phyloP scores from a whole-genome alignment of 495 filamentous ascomycete genomes.

The Neurospora sp. region DNA sequence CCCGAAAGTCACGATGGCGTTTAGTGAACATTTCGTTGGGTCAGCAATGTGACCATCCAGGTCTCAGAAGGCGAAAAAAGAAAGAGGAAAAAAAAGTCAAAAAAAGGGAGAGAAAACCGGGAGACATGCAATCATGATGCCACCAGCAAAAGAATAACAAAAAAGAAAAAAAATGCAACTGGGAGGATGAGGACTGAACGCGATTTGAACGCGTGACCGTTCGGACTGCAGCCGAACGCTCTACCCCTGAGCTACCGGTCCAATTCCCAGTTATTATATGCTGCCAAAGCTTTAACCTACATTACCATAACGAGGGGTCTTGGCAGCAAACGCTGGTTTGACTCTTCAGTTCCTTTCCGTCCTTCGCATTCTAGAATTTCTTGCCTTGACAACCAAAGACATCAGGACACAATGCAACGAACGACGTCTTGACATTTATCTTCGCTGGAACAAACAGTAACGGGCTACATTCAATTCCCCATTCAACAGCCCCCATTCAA shows the following conservation, averaged over 20 bases:
- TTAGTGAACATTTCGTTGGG: neutral
- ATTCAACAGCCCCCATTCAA: neutral
- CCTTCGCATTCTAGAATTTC: neutral
- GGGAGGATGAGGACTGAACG: neutral
- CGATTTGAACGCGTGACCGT: neutral
- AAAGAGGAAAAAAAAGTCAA: neutral
- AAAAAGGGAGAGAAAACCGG: neutral
- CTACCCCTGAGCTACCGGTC: neutral
- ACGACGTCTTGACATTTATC: neutral
- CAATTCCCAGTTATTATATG: neutral
- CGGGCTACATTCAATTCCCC: neutral
- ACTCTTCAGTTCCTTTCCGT: neutral
- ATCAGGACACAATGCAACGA: neutral
- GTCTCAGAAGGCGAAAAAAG: neutral
- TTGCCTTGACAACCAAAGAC: neutral
- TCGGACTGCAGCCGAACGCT: neutral
- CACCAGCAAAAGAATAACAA: neutral
- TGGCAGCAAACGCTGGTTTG: neutral
- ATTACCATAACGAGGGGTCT: neutral
- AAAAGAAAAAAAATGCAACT: neutral
- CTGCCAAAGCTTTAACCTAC: accelerated
- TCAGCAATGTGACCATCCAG: neutral
- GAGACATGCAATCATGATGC: neutral
- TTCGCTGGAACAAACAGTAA: neutral
- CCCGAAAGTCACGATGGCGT: neutral